phyloP scores from a whole-genome alignment of 1,284 basidiomycete species.

The Ustilago trichophora region DNA sequence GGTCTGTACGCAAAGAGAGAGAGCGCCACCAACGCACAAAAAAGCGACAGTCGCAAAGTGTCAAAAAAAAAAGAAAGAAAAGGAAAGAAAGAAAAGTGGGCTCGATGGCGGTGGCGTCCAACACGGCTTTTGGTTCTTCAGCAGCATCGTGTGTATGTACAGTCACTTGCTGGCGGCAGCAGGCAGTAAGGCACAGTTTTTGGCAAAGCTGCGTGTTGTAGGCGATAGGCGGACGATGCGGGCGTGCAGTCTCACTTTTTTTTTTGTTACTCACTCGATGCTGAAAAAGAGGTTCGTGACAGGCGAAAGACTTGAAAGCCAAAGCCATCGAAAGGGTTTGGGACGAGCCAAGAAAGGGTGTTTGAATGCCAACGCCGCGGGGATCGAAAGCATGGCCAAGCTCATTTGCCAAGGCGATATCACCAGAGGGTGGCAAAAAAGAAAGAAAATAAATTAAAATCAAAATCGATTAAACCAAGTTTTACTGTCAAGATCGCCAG shows the following conservation, averaged over 20 bases:
- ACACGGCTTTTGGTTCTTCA: background rate
- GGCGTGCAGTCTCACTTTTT: no score
- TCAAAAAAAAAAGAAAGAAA: background rate
- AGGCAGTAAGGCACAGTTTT: no score
- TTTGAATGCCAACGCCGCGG: slow-evolving; percentile 7
- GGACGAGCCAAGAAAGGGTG: background rate
- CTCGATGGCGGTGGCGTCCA: slow-evolving; percentile 15
- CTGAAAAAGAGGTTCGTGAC: no score
- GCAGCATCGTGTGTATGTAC: no score
- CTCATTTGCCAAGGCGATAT: background rate
- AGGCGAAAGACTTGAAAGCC: no score
- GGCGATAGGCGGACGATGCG: background rate
- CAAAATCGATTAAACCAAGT: no score
- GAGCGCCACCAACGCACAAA: background rate
- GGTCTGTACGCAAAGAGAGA: no score
- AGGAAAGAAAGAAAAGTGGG: background rate
- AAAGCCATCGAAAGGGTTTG: no score
- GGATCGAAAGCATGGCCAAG: slow-evolving; percentile 8
- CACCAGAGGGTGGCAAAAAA: slow-evolving; percentile 16
- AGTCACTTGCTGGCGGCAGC: no score
- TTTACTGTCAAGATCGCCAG: background rate
- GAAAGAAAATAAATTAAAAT: no score
- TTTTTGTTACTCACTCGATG: no score
- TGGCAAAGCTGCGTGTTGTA: background rate
- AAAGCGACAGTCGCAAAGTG: background rate